These are phyloP conservation scores for Dichotomopilus funicola DNA, from an alignment of 2,329 filamentous ascomycete genomes.

Conservation along the genomic window DNA sequence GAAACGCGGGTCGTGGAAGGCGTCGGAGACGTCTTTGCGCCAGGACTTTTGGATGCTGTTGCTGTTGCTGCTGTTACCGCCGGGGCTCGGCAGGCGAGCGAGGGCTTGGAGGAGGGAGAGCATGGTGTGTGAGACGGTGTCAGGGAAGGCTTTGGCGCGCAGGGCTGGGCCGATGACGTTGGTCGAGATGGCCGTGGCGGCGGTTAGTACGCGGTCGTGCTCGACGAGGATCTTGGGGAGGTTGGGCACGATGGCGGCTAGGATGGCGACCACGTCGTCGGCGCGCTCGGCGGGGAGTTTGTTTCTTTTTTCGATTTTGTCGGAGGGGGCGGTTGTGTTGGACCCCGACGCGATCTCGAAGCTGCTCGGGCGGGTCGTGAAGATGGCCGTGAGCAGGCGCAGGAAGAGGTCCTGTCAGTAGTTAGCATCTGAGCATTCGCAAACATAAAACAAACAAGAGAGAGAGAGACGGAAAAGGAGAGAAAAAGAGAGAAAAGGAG, in stretches of 20 bases:
- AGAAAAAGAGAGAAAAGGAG: neutral
- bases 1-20: slow-evolving; percentile 84
- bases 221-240: slow-evolving; percentile 80
- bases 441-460: neutral
- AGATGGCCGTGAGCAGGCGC: slow-evolving; percentile 82
- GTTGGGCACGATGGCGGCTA: slow-evolving; percentile 72
- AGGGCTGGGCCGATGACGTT: slow-evolving; percentile 78
- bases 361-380: slow-evolving; percentile 77
- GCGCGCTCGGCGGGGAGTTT: slow-evolving; percentile 43
- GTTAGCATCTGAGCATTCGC: slow-evolving; percentile 24
- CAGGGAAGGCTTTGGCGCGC: slow-evolving; percentile 78
- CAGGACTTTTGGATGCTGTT: slow-evolving; percentile 70
- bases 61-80: too few species aligned
- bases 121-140: slow-evolving; percentile 67
- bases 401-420: slow-evolving; percentile 71
- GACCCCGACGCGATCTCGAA: slow-evolving; percentile 47
- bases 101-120: slow-evolving; percentile 71
- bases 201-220: slow-evolving; percentile 71
- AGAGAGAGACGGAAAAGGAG: neutral
- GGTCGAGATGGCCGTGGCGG: slow-evolving; percentile 72
- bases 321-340: slow-evolving; percentile 10
- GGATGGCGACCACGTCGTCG: slow-evolving; percentile 72
- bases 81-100: slow-evolving; percentile 56
- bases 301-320: slow-evolving; percentile 28
- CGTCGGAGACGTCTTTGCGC: slow-evolving; percentile 88